Base-by-base conservation (phyloP, 441 rosid genomes). In the Sinapis alba region DNA sequence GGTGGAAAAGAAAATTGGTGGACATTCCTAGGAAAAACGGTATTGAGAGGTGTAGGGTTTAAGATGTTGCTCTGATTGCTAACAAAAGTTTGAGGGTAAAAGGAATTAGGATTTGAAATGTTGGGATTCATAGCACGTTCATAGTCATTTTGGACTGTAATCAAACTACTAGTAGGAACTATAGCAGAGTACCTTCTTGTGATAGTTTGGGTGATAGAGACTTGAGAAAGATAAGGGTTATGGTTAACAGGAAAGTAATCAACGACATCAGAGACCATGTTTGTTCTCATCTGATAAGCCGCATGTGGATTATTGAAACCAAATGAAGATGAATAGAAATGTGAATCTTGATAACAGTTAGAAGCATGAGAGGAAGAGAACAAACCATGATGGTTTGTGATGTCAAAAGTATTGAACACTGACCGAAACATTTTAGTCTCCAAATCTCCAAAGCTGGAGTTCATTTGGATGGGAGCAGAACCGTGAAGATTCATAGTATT, bases 221-320 rank as follows among this genome's bases (percentile, higher is more conserved):
- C 66, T 36, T 43, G 74, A 41, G 66, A 58, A 59, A 70, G 7
- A 41, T 70, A 12, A 43, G 65, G 58, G n/a, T 43, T 70, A 15
- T 59, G 1, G 19, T 26, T 26, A 12, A 70, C 1, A 26, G 57
- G 66, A 59, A 26, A 18, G 19, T 43, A 59, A 18, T 41, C 63
- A 68, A 30, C 18, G 21, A 34, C 50, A 69, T 57, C 7, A 34
- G 73, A 69, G 16, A 56, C 54, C 20, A 59, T 58, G 66, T 41
- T 26, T 10, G 32, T 12, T 59, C 68, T 61, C 68, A 47, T 61
- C 27, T 61, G 61, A 28, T 61, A 47, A 47, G 68, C 23, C n/a
- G 36, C 60, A 28, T 43, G 57, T 27, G 56, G 8, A 19, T 59
- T 59, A 26, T 47, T 47, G 50, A 20, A 61, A 47, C 68, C 75